Conservation (phyloP, 139 green algal species). For the Edaphochlamys debaryana region DNA sequence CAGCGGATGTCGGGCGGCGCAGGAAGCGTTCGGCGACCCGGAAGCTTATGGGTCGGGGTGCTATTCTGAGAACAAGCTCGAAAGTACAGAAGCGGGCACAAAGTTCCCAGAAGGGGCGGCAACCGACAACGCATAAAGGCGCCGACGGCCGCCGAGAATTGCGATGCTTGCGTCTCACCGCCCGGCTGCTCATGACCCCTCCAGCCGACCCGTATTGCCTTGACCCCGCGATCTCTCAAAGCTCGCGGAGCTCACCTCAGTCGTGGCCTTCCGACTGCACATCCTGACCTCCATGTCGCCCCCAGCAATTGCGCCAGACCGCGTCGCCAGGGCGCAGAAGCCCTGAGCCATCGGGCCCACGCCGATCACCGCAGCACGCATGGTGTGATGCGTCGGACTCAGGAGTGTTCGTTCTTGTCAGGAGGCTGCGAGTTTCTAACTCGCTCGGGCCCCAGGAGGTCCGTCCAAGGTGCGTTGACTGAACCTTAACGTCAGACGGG, state of each 20-base stretch:
- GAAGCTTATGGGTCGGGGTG: no score
- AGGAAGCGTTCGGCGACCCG: no score
- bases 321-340: constrained; percentile 1
- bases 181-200: neutral
- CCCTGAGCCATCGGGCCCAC: constrained; percentile 33
- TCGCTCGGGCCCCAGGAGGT: no score
- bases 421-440: no score
- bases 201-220: neutral
- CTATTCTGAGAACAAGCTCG: neutral
- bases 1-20: no score
- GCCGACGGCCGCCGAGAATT: no score
- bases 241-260: neutral
- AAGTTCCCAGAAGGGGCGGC: neutral
- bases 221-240: neutral
- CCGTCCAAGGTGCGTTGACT: no score
- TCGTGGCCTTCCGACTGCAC: neutral
- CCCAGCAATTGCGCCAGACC: neutral
- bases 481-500: no score
- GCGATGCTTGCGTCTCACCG: neutral
- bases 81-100: no score
- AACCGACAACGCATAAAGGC: neutral
- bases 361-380: neutral
- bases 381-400: neutral
- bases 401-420: no score
- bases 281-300: neutral